Evolutionary conservation across 306 rosid genomes (phyloP), one percentile per base, ranked within the genome.

Genomic region (Elaeagnus macrophylla): DNA sequence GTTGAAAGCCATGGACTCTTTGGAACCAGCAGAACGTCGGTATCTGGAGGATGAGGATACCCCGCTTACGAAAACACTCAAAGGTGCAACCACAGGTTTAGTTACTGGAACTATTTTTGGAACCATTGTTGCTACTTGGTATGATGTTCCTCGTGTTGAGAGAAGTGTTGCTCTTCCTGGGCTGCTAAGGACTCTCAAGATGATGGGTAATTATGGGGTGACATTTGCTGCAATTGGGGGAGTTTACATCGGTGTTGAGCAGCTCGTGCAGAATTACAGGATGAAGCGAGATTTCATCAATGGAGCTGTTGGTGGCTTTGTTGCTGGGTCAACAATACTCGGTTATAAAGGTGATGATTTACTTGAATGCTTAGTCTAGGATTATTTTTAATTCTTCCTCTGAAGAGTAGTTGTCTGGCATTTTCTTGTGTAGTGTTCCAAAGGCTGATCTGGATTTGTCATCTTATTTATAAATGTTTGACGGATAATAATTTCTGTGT

Each of bases 161-260:
- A 86, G 93, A 73, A 87, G 10, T 61, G 93, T 91, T 48, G 97
- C 97, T 38, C 95, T 91, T 57, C 97, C 97, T 0, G 97, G 97
- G 67, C 81, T 91, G 38, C 4, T 91, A 14, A 81, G 99, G 75
- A 91, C 96, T 68, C 72, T 91, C 48, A 91, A 68, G 82, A 78
- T 87, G 96, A 91, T 86, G 99, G 96, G 96, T 3, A 82, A 68
- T 71, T 52, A 84, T 60, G 99, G 96, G 52, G 12, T 79, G 46
- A 87, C 96, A 17, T 87, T 84, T 84, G 99, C 99, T 69, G 99
- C 99, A 42, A 91, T 91, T 32, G 95, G 96, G 61, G 96, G 99
- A 59, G 93, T 87, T 54, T 91, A 78, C 86, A 80, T 91, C 37
- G 96, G 96, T 6, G 93, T 84, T 38, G 96, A 87, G 57, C 96